These are phyloP conservation scores for Pestalotiopsis sp. DNA, from an alignment of 2,329 filamentous ascomycete genomes.

Conservation along the genomic window DNA sequence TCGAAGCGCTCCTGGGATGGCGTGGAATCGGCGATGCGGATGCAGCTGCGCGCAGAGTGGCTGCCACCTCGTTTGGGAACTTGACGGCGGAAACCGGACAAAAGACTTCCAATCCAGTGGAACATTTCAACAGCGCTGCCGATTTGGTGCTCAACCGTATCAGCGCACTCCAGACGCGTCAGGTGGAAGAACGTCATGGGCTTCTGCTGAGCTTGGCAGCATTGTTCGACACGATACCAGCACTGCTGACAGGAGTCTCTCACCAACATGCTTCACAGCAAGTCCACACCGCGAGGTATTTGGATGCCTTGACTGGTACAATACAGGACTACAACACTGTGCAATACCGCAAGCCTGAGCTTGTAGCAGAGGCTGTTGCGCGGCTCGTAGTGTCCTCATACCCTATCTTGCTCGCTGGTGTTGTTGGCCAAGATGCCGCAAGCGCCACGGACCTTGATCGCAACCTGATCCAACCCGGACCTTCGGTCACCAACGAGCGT, in stretches of 20 bases:
- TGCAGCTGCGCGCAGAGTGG: constrained; percentile 69
- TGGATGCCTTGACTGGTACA: constrained; percentile 35
- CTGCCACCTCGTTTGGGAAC: constrained; percentile 69
- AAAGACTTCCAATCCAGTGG: constrained; percentile 21
- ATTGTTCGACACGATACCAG: constrained; percentile 52
- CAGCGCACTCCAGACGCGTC: constrained; percentile 50
- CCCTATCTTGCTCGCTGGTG: constrained; percentile 47
- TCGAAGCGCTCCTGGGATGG: constrained; percentile 78
- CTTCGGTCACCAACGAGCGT: not conserved
- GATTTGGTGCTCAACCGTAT: constrained; percentile 48
- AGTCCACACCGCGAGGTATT: constrained; percentile 21
- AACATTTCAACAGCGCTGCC: constrained; percentile 38
- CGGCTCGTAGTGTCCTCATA: constrained; percentile 57
- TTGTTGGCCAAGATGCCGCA: constrained; percentile 19
- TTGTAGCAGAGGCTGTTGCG: constrained; percentile 64
- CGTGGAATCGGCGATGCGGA: constrained; percentile 85
- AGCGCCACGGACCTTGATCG: not conserved
- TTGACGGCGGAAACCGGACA: constrained; percentile 48
- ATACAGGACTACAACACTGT: constrained; percentile 44
- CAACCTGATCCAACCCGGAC: not conserved
- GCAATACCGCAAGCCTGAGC: constrained; percentile 61
- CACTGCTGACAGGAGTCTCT: constrained; percentile 23
- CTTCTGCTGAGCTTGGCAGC: constrained; percentile 64
- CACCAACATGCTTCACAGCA: constrained; percentile 13
- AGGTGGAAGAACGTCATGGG: constrained; percentile 73